phyloP scores from a whole-genome alignment of 345 rosid species.

The Pistacia integerrima region DNA sequence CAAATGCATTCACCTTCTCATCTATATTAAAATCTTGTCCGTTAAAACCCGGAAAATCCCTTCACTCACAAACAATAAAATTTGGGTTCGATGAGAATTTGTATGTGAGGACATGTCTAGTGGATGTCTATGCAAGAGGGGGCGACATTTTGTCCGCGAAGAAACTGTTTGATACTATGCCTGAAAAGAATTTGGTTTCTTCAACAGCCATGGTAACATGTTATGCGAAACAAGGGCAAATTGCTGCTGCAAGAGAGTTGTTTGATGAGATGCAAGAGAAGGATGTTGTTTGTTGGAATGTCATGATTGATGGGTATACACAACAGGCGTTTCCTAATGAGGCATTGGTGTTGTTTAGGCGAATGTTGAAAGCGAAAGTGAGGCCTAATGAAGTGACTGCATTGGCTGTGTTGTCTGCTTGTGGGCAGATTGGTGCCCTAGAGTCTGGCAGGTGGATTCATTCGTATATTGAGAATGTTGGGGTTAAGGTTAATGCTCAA shows the following conservation, averaged over 20 bases:
- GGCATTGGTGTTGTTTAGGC: constrained; percentile 51
- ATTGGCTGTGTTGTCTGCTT: constrained; percentile 60
- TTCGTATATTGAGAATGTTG: constrained; percentile 40
- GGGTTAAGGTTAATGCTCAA: constrained; percentile 37
- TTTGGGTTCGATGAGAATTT: constrained; percentile 58
- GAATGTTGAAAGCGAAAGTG: constrained; percentile 43
- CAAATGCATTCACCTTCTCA: constrained; percentile 78
- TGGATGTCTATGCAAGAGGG: constrained; percentile 62
- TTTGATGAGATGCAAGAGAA: constrained; percentile 56
- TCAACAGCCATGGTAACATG: constrained; percentile 81
- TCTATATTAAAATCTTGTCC: constrained; percentile 68
- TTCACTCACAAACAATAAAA: constrained; percentile 65
- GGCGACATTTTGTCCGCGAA: constrained; percentile 58
- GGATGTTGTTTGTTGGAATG: constrained; percentile 75
- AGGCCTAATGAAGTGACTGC: constrained; percentile 64
- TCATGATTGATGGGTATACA: constrained; percentile 68
- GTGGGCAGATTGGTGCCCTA: constrained; percentile 76
- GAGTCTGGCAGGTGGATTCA: constrained; percentile 82
- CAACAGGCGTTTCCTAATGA: constrained; percentile 52
- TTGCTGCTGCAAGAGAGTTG: constrained; percentile 49
- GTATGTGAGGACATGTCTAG: constrained; percentile 71
- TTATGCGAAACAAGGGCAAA: constrained; percentile 53
- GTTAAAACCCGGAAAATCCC: constrained; percentile 30
- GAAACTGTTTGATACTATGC: constrained; percentile 67
- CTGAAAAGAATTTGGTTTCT: constrained; percentile 60